These are phyloP conservation scores for Passalora sequoiae DNA, from an alignment of 2,329 filamentous ascomycete species.

Conservation along the genomic window DNA sequence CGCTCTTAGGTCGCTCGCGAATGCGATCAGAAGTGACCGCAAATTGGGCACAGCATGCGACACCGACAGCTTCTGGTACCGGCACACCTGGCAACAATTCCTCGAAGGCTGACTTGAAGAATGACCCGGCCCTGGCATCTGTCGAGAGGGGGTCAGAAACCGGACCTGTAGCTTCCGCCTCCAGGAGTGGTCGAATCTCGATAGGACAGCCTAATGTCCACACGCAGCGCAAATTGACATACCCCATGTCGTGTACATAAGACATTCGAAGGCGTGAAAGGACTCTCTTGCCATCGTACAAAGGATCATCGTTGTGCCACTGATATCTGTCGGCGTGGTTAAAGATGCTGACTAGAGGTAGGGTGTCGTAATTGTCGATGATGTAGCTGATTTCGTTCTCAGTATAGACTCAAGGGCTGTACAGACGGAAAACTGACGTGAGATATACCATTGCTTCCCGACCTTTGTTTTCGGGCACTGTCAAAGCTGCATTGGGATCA, in stretches of 20 bases:
- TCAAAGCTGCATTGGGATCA: constrained; percentile 34
- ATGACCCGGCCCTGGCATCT: constrained; percentile 44
- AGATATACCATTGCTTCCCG: constrained; percentile 48
- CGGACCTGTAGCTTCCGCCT: constrained; percentile 29
- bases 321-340: constrained; percentile 53
- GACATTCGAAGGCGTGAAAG: constrained; percentile 46
- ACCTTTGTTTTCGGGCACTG: constrained; percentile 45
- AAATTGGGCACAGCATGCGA: constrained; percentile 54
- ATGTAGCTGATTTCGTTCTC: constrained; percentile 38
- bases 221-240: constrained; percentile 51
- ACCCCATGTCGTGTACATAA: constrained; percentile 47
- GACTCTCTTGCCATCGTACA: constrained; percentile 47
- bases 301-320: constrained; percentile 53
- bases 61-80: constrained; percentile 44
- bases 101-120: constrained; percentile 47
- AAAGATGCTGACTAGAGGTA: constrained; percentile 54
- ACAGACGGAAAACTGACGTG: constrained; percentile 36
- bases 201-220: constrained; percentile 50
- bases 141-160: constrained; percentile 20
- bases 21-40: constrained; percentile 48
- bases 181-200: constrained; percentile 43
- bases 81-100: constrained; percentile 42
- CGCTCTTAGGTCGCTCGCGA: constrained; percentile 40
- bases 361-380: constrained; percentile 53
- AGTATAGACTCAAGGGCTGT: too few species aligned